These are phyloP conservation scores for Fusarium sp. DNA, from an alignment of 2,329 filamentous ascomycete species.

Conservation along the genomic window DNA sequence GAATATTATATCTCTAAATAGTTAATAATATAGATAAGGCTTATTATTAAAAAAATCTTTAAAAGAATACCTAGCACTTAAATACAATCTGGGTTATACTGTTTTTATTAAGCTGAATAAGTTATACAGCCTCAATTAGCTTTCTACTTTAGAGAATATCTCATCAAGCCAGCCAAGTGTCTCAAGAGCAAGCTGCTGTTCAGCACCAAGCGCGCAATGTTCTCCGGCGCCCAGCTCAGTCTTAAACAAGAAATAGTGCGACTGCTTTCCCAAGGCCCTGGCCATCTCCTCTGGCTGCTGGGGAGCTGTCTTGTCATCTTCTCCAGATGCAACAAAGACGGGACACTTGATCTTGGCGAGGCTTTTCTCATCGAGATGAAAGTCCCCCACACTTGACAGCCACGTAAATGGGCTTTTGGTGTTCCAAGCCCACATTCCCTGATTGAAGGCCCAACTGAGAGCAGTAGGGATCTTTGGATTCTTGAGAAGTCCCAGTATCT, in stretches of 20 bases:
- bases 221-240: constrained; percentile 1
- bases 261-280: background rate
- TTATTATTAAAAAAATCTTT: too few relatives aligned
- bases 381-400: constrained; percentile 8
- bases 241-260: constrained; percentile 3
- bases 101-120: background rate
- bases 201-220: constrained; percentile 7
- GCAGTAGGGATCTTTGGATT: background rate
- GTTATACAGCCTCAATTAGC: background rate
- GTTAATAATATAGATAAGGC: too few relatives aligned
- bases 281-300: constrained; percentile 10
- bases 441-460: background rate
- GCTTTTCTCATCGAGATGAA: constrained; percentile 28
- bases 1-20: too few relatives aligned
- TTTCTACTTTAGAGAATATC: background rate
- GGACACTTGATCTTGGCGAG: constrained; percentile 21
- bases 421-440: constrained; percentile 14
- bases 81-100: background rate
- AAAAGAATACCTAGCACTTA: too few relatives aligned
- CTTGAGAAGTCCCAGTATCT: background rate
- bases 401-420: constrained; percentile 5
- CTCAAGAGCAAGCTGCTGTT: constrained; percentile 3
- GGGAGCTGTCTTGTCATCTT: background rate
- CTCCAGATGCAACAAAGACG: background rate
- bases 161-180: constrained; percentile 5